These are phyloP conservation scores for Hypericum perforatum DNA, from an alignment of 345 rosid genomes.

Conservation along the genomic window DNA sequence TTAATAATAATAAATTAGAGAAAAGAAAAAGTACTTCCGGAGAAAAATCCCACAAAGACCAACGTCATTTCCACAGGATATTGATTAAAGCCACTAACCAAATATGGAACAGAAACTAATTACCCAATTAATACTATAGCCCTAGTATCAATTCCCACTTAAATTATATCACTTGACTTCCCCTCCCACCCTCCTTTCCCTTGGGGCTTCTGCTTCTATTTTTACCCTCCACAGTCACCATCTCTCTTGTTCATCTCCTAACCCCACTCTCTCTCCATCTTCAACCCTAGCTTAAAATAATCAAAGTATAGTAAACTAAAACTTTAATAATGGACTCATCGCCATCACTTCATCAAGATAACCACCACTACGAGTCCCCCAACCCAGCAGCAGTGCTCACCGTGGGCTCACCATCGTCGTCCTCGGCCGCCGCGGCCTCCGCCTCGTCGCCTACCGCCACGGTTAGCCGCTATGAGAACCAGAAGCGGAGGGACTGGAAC, in stretches of 20 bases:
- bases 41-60: too few relatives aligned
- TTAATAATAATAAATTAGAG: too few relatives aligned
- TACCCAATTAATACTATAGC: too few relatives aligned
- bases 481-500: constrained; percentile 94
- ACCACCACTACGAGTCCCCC: not conserved
- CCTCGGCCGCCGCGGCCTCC: constrained; percentile 33
- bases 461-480: constrained; percentile 87
- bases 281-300: too few relatives aligned
- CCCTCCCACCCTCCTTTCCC: too few relatives aligned
- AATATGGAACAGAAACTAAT: too few relatives aligned
- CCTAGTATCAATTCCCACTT: too few relatives aligned
- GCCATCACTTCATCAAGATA: constrained; percentile 14
- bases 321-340: constrained; percentile 34
- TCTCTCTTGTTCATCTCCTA: not conserved
- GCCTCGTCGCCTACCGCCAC: constrained; percentile 38
- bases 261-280: not conserved
- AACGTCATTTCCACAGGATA: too few relatives aligned
- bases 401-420: constrained; percentile 13
- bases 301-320: not conserved
- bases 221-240: not conserved
- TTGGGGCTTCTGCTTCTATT: too few relatives aligned
- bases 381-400: constrained; percentile 7
- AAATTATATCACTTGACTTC: too few relatives aligned
- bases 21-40: too few relatives aligned
- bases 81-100: too few relatives aligned